phyloP scores from a whole-genome alignment of 306 rosid species.

The Malus sylvestris region DNA sequence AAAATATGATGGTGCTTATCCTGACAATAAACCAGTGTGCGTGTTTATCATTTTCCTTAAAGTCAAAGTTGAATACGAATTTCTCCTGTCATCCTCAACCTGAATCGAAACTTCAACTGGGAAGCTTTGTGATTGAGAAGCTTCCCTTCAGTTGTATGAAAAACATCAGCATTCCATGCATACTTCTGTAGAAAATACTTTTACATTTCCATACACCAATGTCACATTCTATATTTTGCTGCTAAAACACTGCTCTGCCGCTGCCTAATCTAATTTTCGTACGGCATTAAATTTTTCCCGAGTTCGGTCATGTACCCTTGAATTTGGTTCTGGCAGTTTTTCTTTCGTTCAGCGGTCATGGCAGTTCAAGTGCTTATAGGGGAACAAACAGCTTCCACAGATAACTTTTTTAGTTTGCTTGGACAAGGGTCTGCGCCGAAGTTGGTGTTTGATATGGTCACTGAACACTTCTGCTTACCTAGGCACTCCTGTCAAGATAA shows the following conservation, averaged over 20 bases:
- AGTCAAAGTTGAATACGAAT: too few species aligned
- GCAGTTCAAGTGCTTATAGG: slow-evolving; percentile 5
- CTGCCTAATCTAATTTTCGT: neutral
- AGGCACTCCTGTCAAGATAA: slow-evolving; percentile 40
- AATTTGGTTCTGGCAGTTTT: neutral
- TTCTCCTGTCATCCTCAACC: too few species aligned
- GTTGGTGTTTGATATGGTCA: slow-evolving; percentile 35
- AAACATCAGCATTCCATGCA: too few species aligned
- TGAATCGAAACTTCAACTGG: too few species aligned
- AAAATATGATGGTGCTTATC: too few species aligned
- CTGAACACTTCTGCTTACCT: slow-evolving; percentile 48
- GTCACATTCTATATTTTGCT: neutral
- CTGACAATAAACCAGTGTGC: too few species aligned
- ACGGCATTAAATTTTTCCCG: neutral
- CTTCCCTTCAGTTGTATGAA: too few species aligned
- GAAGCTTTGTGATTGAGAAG: too few species aligned
- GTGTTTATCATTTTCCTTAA: too few species aligned
- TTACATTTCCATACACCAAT: too few species aligned
- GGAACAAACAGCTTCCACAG: slow-evolving; percentile 63
- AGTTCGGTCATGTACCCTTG: neutral
- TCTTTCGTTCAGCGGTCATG: neutral
- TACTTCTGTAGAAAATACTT: too few species aligned
- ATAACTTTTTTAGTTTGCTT: slow-evolving; percentile 36
- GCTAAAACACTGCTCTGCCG: neutral
- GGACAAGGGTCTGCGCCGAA: slow-evolving; percentile 73